Conservation (phyloP, 192 early-diverging fungal species). For the Coemansia sp. region DNA sequence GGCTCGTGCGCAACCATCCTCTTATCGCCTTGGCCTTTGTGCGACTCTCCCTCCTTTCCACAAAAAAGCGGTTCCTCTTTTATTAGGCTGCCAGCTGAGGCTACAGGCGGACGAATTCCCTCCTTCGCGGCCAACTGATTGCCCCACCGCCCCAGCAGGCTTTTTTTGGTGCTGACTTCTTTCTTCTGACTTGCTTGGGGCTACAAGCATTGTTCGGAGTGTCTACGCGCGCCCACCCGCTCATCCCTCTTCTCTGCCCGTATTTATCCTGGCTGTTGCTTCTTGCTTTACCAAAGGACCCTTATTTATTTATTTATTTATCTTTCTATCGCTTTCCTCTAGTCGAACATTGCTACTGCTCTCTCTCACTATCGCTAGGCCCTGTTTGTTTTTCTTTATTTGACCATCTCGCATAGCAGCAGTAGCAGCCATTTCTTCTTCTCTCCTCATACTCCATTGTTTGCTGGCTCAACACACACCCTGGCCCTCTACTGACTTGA, state of each 20-base stretch:
- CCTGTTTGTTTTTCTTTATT: background rate
- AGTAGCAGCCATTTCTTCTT: background rate
- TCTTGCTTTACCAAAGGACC: constrained; percentile 28
- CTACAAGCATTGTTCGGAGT: constrained; percentile 26
- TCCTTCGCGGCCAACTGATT: constrained; percentile 2
- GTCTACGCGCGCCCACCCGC: constrained; percentile 28
- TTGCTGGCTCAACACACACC: constrained; percentile 4
- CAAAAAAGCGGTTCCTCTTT: constrained; percentile 2
- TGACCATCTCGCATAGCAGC: constrained; percentile 8
- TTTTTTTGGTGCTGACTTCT: constrained; percentile 29
- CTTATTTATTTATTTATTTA: constrained; percentile 12
- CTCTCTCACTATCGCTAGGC: background rate
- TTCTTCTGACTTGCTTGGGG: constrained; percentile 44
- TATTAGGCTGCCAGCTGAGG: background rate
- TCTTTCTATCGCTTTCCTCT: constrained; percentile 1
- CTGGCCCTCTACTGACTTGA: background rate
- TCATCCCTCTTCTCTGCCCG: constrained; percentile 19
- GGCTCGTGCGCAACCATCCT: background rate
- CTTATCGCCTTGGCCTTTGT: background rate
- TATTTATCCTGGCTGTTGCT: constrained; percentile 9
- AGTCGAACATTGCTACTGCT: background rate
- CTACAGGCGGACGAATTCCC: background rate
- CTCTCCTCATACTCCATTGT: background rate
- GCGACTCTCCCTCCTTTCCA: constrained; percentile 3
- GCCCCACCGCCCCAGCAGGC: background rate